Base-by-base conservation (phyloP, 2,329 filamentous ascomycete species). In the Trichoderma lentiforme region DNA sequence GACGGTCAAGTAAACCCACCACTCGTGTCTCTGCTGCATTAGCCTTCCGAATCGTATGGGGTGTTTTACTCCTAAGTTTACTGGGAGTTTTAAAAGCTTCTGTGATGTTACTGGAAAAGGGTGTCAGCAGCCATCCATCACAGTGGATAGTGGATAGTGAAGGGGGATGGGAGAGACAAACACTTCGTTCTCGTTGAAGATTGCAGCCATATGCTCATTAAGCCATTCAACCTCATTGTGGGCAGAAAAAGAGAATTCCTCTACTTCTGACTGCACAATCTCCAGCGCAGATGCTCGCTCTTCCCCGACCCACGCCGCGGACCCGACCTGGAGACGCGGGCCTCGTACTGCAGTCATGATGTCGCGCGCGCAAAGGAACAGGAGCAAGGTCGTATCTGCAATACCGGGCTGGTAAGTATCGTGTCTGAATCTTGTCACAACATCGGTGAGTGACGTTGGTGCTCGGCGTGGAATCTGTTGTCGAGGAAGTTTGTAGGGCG, bases 211-310 rank as follows among this genome's bases (percentile, higher is more conserved):
- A 81, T 99, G 96, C 83, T 98, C 96, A 79, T 99, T 98, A 77
- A 99, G 86, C 96, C 96, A 99, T 80, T 98, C 95, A 78, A 98
- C 85, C 81, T 99, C 96, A 82, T 98, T 97, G 72, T 93, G 90
- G 74, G 93, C 95, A 34, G 94, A 94, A 83, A 93, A 98, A 57
- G 93, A 90, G 79, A 98, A 97, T 83, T 99, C 97, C 76, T 98
- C 95, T 70, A 93, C 88, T 81, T 98, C 96, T 71, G 94, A 89
- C 61, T 92, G 87, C 18, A 92, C 88, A 74, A 98, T 90, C 75
- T 93, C 88, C 70, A 90, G 84, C 15, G 93, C 91, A 78, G 95
- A 92, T 57, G 91, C 88, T 76, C 95, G 89, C 85, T 99, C 96
- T 75, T 93, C 91, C 36, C 90, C 85, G 75, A 98, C 90, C 96